Base-by-base conservation (phyloP, 371 early-diverging fungal genomes). In the Mucor irregularis region DNA sequence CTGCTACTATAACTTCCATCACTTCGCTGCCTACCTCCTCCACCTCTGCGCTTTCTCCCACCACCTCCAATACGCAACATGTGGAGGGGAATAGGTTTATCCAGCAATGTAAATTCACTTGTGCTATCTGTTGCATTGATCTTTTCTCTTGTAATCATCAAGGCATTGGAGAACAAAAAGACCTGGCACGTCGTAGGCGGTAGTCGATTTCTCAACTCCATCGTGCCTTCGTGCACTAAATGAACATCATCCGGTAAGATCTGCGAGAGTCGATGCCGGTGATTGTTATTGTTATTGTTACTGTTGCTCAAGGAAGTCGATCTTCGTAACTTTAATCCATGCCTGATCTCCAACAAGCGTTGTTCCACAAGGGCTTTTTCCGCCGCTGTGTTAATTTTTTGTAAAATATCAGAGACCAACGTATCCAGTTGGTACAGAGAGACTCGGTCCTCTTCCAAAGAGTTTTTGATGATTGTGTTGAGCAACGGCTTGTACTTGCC, bases 331-430 rank as follows among this genome's bases (percentile, higher is more conserved):
- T 46, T 19, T 4, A 58, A 19, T 5, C 46, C 53, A 11, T 35
- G 4, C n/a, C 43, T 53, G 49, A 61, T 61, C 21, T 61, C 49
- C 28, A 35, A 22, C 11, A 61, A 19, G 0, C 61, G 28, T 22
- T 61, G 54, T 21, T 54, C 61, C 16, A 55, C 34, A 29, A 48
- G 37, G 10, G 61, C 61, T 10, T 39, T 34, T 19, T 55, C 49
- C 21, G 48, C 49, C n/a, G 61, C 61, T 35, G 53, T 55, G 30
- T 61, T 53, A n/a, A 61, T 54, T 34, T 49, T 54, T 29, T 61
- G 31, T 14, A 49, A 29, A 21, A 61, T 37, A 17, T 54, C 37
- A 29, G 17, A 31, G 14, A 54, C 7, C 16, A 54, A 14, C 11
- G 26, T 11, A 22, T 34, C 37, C 19, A 38, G 26, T 33, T 53